Percentiles rank a stretch among this genome's conserved stretches.
These are phyloP conservation scores for Colletotrichum coccodes DNA, from an alignment of 2,329 filamentous ascomycete species.

Conservation along the genomic window DNA sequence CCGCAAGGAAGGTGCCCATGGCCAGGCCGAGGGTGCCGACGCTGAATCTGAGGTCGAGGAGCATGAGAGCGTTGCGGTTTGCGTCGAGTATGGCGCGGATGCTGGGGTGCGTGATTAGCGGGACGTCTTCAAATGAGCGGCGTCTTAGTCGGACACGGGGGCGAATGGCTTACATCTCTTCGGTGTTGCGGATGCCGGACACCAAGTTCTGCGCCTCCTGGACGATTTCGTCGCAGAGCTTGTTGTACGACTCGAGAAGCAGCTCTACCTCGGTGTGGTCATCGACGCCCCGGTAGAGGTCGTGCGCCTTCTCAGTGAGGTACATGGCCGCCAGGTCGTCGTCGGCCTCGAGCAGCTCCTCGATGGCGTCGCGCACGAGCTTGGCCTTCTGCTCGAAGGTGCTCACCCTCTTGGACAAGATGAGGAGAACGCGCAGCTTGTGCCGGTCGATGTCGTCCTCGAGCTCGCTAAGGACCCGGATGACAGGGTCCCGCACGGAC, in stretches of 20 bases:
- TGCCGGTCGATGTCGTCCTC: slow-evolving; percentile 98
- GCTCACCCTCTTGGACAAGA: slow-evolving; percentile 93
- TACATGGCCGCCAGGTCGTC: slow-evolving; percentile 97
- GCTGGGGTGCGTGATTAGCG: slow-evolving; percentile 56
- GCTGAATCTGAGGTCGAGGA: slow-evolving; percentile 95
- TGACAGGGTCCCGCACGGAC: slow-evolving; percentile 90
- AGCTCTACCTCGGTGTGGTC: slow-evolving; percentile 98
- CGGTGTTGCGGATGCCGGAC: slow-evolving; percentile 94
- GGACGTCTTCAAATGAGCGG: too few species aligned
- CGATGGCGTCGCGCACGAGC: slow-evolving; percentile 92
- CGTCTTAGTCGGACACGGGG: too few species aligned
- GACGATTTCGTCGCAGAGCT: slow-evolving; percentile 97
- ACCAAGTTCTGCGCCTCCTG: slow-evolving; percentile 94
- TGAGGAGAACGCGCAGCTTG: slow-evolving; percentile 88
- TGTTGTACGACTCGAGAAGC: slow-evolving; percentile 96
- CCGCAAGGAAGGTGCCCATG: slow-evolving; percentile 93
- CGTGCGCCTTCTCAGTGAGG: slow-evolving; percentile 85
- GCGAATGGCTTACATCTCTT: slow-evolving; percentile 91
- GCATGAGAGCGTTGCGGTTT: slow-evolving; percentile 97
- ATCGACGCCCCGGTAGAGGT: slow-evolving; percentile 77
- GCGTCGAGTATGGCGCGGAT: slow-evolving; percentile 97
- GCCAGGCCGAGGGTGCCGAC: slow-evolving; percentile 95
- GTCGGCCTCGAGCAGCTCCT: slow-evolving; percentile 94
- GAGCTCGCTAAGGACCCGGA: slow-evolving; percentile 86
- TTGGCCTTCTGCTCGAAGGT: slow-evolving; percentile 98